These are phyloP conservation scores for Zymoseptoria brevis DNA, from an alignment of 2,329 filamentous ascomycete species.

Conservation along the genomic window DNA sequence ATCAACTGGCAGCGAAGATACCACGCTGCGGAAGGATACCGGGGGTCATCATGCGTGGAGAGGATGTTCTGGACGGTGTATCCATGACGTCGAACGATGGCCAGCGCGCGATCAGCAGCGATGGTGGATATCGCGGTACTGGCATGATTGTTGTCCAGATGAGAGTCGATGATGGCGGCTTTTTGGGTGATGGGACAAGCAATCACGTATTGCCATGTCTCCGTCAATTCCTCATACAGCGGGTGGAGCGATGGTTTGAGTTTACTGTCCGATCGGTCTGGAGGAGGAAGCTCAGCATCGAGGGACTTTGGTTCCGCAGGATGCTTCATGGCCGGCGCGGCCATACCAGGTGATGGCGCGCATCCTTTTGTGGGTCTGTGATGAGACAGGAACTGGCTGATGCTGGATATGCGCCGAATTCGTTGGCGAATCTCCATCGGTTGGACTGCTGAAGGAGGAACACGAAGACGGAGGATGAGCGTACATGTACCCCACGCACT, in stretches of 20 bases:
- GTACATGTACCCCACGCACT: background rate
- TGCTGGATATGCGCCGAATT: background rate
- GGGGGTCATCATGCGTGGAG: conserved; percentile 15
- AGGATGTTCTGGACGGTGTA: conserved; percentile 17
- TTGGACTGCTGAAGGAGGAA: background rate
- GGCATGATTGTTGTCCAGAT: conserved; percentile 48
- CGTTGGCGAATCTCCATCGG: background rate
- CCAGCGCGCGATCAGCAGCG: conserved; percentile 14
- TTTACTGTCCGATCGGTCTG: background rate
- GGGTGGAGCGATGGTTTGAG: conserved; percentile 20
- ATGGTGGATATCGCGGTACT: conserved; percentile 16
- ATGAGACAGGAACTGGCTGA: background rate
- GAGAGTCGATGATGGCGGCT: conserved; percentile 55
- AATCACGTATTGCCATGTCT: conserved; percentile 56
- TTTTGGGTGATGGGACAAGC: conserved; percentile 42
- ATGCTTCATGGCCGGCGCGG: background rate
- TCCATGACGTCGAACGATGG: conserved; percentile 11
- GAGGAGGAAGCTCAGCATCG: background rate
- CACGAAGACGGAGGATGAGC: background rate
- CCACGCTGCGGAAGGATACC: conserved; percentile 17
- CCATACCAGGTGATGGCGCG: background rate
- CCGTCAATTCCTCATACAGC: conserved; percentile 36
- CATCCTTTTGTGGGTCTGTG: background rate
- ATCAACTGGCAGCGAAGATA: conserved; percentile 18
- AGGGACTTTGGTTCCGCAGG: background rate